phyloP scores from a whole-genome alignment of 2,329 filamentous ascomycete species.

The Amauroascus verrucosus region DNA sequence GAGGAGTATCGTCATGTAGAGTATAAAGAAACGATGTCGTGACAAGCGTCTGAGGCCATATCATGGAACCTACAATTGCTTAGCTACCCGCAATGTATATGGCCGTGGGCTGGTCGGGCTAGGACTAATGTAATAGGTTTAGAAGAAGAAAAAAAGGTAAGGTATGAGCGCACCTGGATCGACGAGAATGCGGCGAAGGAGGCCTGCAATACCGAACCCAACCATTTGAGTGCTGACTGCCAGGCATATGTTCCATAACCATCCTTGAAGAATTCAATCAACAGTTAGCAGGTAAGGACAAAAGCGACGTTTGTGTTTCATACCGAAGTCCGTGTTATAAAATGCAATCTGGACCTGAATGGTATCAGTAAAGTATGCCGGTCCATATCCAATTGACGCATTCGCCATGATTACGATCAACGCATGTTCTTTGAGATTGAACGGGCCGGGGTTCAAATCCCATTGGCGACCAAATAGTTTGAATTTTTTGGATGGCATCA shows the following conservation, averaged over 20 bases:
- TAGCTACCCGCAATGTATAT: background rate
- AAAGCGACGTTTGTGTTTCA: background rate
- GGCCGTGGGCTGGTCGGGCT: background rate
- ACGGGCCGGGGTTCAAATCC: slow-evolving; percentile 36
- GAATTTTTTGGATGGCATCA: slow-evolving; percentile 31
- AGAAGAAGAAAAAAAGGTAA: too few species aligned
- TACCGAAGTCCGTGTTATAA: slow-evolving; percentile 59
- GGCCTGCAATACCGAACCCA: slow-evolving; percentile 59
- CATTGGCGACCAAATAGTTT: slow-evolving; percentile 30
- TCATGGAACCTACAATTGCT: slow-evolving; percentile 49
- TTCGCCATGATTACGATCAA: slow-evolving; percentile 48
- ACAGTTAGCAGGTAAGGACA: background rate
- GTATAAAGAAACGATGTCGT: slow-evolving; percentile 59
- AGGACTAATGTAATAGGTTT: too few species aligned
- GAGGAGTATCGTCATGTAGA: slow-evolving; percentile 55
- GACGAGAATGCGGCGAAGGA: slow-evolving; percentile 53
- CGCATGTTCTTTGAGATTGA: slow-evolving; percentile 41
- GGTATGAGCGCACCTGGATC: slow-evolving; percentile 23
- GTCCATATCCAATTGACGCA: slow-evolving; percentile 51
- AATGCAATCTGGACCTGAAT: slow-evolving; percentile 61
- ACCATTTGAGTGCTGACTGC: slow-evolving; percentile 59
- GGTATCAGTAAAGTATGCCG: slow-evolving; percentile 63
- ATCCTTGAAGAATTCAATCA: slow-evolving; percentile 17
- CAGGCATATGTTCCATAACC: slow-evolving; percentile 56
- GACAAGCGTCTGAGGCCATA: slow-evolving; percentile 59